Evolutionary conservation across 306 rosid genomes (phyloP).

Genomic region (Castanea sativa): DNA sequence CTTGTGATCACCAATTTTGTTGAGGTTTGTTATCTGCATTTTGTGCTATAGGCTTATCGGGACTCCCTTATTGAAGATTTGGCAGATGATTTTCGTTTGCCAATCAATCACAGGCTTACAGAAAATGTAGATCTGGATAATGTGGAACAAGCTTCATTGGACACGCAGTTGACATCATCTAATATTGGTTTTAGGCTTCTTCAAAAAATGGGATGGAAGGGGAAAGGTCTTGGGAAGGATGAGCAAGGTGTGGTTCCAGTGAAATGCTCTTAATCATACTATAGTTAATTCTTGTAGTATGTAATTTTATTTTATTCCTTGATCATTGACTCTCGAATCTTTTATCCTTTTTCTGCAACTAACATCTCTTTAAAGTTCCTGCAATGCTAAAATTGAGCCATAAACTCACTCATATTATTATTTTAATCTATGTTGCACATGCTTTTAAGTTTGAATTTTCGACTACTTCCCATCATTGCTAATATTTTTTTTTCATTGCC

Average conservation of each 20-base stretch:
- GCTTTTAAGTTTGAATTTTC: background rate
- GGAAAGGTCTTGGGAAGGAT: slow-evolving; percentile 95
- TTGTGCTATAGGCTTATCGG: slow-evolving; percentile 38
- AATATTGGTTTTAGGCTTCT: slow-evolving; percentile 95
- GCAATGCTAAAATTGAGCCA: background rate
- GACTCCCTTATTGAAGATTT: slow-evolving; percentile 56
- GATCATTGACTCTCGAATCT: background rate
- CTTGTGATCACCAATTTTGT: slow-evolving; percentile 1
- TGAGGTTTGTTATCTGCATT: slow-evolving; percentile 6
- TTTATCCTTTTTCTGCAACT: background rate
- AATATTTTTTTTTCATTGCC: background rate
- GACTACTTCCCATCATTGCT: background rate
- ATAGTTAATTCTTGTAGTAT: background rate
- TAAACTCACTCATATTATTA: background rate
- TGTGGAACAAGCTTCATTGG: slow-evolving; percentile 94
- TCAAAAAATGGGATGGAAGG: slow-evolving; percentile 99
- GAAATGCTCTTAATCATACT: background rate
- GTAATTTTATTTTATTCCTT: background rate
- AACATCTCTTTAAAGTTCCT: background rate
- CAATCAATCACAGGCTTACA: slow-evolving; percentile 84
- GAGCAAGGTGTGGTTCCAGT: slow-evolving; percentile 72
- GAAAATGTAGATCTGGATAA: slow-evolving; percentile 93
- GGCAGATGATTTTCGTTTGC: slow-evolving; percentile 76
- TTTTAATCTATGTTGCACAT: background rate
- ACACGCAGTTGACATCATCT: slow-evolving; percentile 74